Percentiles rank a stretch among this genome's conserved stretches.
These are phyloP conservation scores for Salvia rosmarinus DNA, from an alignment of 257 asterid species.

Conservation along the genomic window DNA sequence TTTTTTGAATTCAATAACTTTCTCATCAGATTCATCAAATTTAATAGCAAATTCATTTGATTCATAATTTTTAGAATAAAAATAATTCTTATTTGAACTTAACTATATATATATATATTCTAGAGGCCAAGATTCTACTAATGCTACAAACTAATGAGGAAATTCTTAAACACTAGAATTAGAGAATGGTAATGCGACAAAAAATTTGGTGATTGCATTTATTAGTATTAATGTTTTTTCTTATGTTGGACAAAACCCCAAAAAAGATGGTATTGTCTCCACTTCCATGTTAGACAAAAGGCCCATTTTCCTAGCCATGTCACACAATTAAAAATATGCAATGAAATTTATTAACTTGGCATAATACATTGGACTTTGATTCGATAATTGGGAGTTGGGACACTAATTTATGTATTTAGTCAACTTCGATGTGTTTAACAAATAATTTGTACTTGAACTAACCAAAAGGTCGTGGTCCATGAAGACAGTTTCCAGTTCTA, in stretches of 20 bases:
- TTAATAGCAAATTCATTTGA: no score
- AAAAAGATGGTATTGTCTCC: constrained; percentile 27
- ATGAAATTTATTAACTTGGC: background rate
- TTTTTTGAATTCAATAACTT: no score
- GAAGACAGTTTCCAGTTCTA: constrained; percentile 37
- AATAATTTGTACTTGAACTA: constrained; percentile 5
- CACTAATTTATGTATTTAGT: constrained; percentile 25
- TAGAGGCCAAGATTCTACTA: background rate
- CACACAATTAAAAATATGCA: background rate
- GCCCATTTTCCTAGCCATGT: constrained; percentile 42
- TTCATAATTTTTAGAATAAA: no score
- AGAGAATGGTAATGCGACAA: constrained; percentile 35
- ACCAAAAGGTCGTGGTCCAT: constrained; percentile 4
- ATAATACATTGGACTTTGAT: constrained; percentile 4
- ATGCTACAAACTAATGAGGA: background rate
- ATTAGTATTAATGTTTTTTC: background rate
- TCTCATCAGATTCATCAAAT: no score
- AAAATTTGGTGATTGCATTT: constrained; percentile 23
- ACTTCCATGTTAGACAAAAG: constrained; percentile 41
- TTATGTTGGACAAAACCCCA: constrained; percentile 30
- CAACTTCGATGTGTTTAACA: constrained; percentile 40
- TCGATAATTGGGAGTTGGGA: background rate
- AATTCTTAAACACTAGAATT: background rate
- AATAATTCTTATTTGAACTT: no score
- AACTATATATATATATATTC: background rate